A percentile compares a stretch with the other conserved stretches of the same genome.
Conservation (phyloP, 2,329 filamentous ascomycete species). For the Cytospora leucostoma region DNA sequence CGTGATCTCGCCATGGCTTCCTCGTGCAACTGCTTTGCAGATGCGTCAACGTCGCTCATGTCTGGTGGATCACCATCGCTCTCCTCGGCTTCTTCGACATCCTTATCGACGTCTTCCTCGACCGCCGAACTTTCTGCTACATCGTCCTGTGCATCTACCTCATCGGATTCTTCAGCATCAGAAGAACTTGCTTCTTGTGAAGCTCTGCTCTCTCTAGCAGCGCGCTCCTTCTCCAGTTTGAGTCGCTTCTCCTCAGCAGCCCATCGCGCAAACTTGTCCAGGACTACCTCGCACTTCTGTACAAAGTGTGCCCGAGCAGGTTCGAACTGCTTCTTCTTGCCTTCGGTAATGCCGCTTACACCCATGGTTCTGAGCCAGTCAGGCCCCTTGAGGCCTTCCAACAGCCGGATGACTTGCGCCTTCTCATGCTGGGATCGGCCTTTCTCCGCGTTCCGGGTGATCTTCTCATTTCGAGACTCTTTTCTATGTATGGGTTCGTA, state of each 20-base stretch:
- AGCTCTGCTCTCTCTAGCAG: slow-evolving; percentile 45
- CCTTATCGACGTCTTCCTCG: slow-evolving; percentile 31
- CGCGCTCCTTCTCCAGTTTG: slow-evolving; percentile 73
- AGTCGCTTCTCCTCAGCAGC: slow-evolving; percentile 85
- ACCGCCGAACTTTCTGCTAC: slow-evolving; percentile 31
- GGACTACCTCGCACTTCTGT: slow-evolving; percentile 74
- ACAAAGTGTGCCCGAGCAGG: slow-evolving; percentile 84
- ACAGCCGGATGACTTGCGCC: slow-evolving; percentile 63
- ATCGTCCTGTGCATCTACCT: slow-evolving; percentile 41
- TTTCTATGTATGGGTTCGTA: slow-evolving; percentile 59
- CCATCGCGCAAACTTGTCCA: slow-evolving; percentile 88
- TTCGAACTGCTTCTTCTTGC: slow-evolving; percentile 83
- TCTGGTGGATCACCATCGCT: slow-evolving; percentile 59
- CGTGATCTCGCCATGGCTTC: slow-evolving; percentile 63
- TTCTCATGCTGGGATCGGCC: slow-evolving; percentile 67
- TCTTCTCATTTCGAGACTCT: slow-evolving; percentile 61
- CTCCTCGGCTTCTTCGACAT: slow-evolving; percentile 34
- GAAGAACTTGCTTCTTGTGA: slow-evolving; percentile 28
- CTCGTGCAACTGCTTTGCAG: slow-evolving; percentile 72
- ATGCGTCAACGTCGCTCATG: slow-evolving; percentile 69
- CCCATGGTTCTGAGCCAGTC: slow-evolving; percentile 95
- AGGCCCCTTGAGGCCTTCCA: slow-evolving; percentile 83
- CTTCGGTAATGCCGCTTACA: slow-evolving; percentile 80
- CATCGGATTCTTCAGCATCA: slow-evolving; percentile 28
- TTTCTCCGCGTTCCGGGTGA: slow-evolving; percentile 65